phyloP scores from a whole-genome alignment of 2,329 filamentous ascomycete species.

The Anthostomella pinea region DNA sequence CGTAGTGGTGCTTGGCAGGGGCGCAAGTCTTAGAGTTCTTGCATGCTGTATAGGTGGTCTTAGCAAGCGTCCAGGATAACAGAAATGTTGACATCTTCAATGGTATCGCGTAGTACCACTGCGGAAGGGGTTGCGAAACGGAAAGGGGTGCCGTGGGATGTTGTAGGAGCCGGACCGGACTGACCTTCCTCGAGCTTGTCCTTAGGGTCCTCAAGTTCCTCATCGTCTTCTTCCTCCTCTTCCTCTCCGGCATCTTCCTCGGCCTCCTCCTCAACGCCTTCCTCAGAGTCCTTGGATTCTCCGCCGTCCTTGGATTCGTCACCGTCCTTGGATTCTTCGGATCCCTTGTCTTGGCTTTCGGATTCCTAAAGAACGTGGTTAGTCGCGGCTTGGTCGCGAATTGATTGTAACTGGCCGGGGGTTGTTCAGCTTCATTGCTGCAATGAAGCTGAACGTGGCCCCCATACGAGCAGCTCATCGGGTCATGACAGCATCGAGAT shows the following conservation, averaged over 20 bases:
- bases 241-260: conserved; percentile 57
- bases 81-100: too few relatives aligned
- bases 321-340: conserved; percentile 38
- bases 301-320: conserved; percentile 48
- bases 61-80: too few relatives aligned
- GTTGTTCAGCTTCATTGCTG: too few relatives aligned
- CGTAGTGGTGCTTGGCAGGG: conserved; percentile 93
- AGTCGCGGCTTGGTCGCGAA: too few relatives aligned
- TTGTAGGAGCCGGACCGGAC: too few relatives aligned
- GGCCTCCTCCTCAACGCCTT: conserved; percentile 48
- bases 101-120: too few relatives aligned
- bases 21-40: conserved; percentile 80
- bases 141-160: too few relatives aligned
- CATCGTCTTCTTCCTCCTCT: conserved; percentile 79
- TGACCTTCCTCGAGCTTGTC: conserved; percentile 88
- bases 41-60: conserved; percentile 65
- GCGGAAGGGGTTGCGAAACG: too few relatives aligned
- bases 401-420: too few relatives aligned
- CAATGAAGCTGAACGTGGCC: too few relatives aligned
- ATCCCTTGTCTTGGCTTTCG: conserved; percentile 14
- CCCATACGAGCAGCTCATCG: conserved; percentile 8
- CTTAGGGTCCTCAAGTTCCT: conserved; percentile 82
- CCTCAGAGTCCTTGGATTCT: conserved; percentile 45
- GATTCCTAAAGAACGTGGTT: too few relatives aligned
- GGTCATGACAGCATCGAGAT: too few relatives aligned